Conservation (phyloP, 345 rosid species). For the Camelina sativa region DNA sequence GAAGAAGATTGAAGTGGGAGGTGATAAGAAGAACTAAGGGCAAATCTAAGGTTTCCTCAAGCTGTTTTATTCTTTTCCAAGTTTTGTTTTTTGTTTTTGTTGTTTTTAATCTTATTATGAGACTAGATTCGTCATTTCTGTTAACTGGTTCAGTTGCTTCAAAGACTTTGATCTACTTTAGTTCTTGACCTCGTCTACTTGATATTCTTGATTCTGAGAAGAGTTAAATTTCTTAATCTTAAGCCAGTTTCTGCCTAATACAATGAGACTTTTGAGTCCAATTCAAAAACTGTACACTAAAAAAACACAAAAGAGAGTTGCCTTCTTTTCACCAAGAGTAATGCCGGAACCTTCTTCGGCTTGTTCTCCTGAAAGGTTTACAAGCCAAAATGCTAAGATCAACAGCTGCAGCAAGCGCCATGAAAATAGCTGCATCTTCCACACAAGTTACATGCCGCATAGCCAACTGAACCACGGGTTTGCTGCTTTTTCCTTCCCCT, state of each 20-base stretch:
- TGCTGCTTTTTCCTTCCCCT: constrained; percentile 91
- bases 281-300: constrained; percentile 41
- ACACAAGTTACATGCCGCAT: constrained; percentile 90
- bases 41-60: not conserved
- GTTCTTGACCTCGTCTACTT: not conserved
- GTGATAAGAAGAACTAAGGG: constrained; percentile 51
- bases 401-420: constrained; percentile 95
- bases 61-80: constrained; percentile 16
- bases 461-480: constrained; percentile 81
- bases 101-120: constrained; percentile 18
- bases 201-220: constrained; percentile 9
- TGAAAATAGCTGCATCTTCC: constrained; percentile 95
- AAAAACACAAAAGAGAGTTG: constrained; percentile 14
- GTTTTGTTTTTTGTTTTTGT: constrained; percentile 12
- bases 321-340: constrained; percentile 51
- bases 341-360: constrained; percentile 64
- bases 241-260: constrained; percentile 38
- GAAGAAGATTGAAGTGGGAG: constrained; percentile 48
- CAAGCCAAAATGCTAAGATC: constrained; percentile 96
- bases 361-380: constrained; percentile 79
- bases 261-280: constrained; percentile 35
- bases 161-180: constrained; percentile 27
- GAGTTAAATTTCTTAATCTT: constrained; percentile 23
- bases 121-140: not conserved
- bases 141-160: constrained; percentile 18